These are phyloP conservation scores for Dictyostelium firmibasis DNA, from an alignment of 78 protist genomes.

Conservation along the genomic window DNA sequence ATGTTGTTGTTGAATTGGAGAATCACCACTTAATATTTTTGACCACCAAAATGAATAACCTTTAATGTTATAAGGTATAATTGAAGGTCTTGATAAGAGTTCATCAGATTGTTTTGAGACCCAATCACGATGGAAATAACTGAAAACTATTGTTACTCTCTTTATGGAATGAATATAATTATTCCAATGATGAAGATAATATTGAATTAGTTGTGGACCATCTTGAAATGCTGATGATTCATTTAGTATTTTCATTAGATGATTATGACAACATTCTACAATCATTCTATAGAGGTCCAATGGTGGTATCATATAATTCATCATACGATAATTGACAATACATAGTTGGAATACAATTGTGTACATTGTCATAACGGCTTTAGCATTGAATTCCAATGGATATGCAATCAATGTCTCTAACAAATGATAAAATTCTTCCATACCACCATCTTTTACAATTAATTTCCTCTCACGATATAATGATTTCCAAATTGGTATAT, in stretches of 20 bases:
- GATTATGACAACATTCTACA: constrained; percentile 63
- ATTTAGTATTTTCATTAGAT: constrained; percentile 10
- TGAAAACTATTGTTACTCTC: constrained; percentile 47
- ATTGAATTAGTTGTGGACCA: constrained; percentile 38
- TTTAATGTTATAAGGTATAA: background rate
- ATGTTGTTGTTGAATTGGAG: no score
- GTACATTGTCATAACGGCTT: constrained; percentile 71
- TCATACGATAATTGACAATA: constrained; percentile 46
- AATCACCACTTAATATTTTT: constrained; percentile 20
- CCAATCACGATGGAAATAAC: constrained; percentile 72
- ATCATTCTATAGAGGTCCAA: constrained; percentile 41
- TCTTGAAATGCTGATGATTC: background rate
- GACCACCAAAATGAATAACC: constrained; percentile 53
- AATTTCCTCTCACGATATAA: constrained; percentile 38
- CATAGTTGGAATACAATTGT: constrained; percentile 62
- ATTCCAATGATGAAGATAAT: constrained; percentile 45
- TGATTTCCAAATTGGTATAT: constrained; percentile 33
- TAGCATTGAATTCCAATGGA: constrained; percentile 67
- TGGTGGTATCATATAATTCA: constrained; percentile 24
- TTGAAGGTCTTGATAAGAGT: background rate
- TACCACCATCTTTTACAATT: constrained; percentile 45
- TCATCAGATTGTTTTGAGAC: constrained; percentile 56
- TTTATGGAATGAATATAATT: constrained; percentile 39
- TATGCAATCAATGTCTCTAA: constrained; percentile 43
- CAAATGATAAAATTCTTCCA: constrained; percentile 65